Evolutionary conservation across 2,329 filamentous ascomycete genomes (phyloP).

Genomic region (Monosporascus sp.): DNA sequence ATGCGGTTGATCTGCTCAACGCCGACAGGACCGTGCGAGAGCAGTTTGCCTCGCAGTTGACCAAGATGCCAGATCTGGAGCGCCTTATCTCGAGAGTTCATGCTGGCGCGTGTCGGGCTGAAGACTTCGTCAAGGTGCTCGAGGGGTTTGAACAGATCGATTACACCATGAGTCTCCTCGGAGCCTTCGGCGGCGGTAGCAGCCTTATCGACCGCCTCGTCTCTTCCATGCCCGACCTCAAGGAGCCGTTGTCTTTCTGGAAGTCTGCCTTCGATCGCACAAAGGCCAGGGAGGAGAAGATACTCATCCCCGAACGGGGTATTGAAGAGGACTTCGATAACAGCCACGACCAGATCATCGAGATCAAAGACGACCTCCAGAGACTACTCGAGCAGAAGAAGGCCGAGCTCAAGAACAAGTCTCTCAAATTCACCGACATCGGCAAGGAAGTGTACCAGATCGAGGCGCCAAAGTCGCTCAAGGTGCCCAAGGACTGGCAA

Average conservation of each 20-base stretch:
- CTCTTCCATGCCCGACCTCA: conserved; percentile 78
- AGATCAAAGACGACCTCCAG: conserved; percentile 69
- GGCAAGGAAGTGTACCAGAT: conserved; percentile 98
- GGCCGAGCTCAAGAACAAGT: conserved; percentile 67
- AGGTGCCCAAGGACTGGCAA: conserved; percentile 84
- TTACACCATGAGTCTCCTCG: conserved; percentile 80
- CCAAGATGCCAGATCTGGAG: conserved; percentile 90
- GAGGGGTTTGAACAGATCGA: conserved; percentile 98
- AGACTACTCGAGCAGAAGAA: conserved; percentile 67
- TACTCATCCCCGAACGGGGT: conserved; percentile 79
- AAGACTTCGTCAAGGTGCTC: conserved; percentile 89
- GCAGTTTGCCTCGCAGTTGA: conserved; percentile 81
- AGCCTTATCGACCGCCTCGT: conserved; percentile 83
- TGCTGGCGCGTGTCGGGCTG: conserved; percentile 80
- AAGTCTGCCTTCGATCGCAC: conserved; percentile 83
- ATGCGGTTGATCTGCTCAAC: conserved; percentile 91
- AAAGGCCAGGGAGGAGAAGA: conserved; percentile 72
- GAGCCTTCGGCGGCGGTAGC: conserved; percentile 68
- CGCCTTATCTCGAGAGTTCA: conserved; percentile 91
- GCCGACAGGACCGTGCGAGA: conserved; percentile 76
- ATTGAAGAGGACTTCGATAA: conserved; percentile 90
- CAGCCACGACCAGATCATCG: conserved; percentile 71
- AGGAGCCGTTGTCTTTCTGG: conserved; percentile 74
- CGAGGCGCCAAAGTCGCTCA: conserved; percentile 78
- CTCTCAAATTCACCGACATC: conserved; percentile 73